Percentiles rank a stretch among this genome's conserved stretches.
These are phyloP conservation scores for Metarhizium guizhouense DNA, from an alignment of 2,329 filamentous ascomycete genomes.

Conservation along the genomic window DNA sequence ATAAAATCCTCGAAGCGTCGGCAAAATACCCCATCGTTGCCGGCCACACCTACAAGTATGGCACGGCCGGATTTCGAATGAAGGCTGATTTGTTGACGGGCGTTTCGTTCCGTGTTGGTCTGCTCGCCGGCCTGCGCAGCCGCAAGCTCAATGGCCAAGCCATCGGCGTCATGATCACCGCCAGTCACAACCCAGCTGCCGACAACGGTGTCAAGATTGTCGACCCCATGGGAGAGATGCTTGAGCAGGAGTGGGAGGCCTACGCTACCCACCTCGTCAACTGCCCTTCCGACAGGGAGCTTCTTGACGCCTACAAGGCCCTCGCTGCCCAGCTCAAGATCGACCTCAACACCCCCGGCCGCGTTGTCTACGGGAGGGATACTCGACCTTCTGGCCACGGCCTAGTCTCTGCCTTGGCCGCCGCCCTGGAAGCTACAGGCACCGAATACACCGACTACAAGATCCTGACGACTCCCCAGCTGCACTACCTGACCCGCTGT, in stretches of 20 bases:
- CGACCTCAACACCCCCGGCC: constrained; percentile 59
- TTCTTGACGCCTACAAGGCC: constrained; percentile 67
- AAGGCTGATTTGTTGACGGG: constrained; percentile 75
- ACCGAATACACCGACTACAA: constrained; percentile 77
- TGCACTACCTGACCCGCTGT: constrained; percentile 93
- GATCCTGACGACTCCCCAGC: constrained; percentile 90
- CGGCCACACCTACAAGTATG: constrained; percentile 52
- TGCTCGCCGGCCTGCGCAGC: constrained; percentile 80
- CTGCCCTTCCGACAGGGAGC: constrained; percentile 61
- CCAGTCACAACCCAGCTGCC: constrained; percentile 80
- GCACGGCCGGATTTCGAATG: constrained; percentile 61
- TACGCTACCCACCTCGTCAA: constrained; percentile 88
- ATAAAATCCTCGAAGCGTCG: constrained; percentile 50
- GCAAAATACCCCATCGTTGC: constrained; percentile 51
- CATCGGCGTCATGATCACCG: constrained; percentile 95
- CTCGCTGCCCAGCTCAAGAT: constrained; percentile 70
- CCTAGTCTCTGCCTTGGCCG: constrained; percentile 69
- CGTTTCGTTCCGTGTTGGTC: constrained; percentile 84
- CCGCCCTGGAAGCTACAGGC: constrained; percentile 68
- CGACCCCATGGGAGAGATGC: constrained; percentile 96
- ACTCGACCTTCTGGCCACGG: constrained; percentile 86
- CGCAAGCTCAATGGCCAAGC: constrained; percentile 83
- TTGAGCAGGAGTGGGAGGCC: constrained; percentile 89
- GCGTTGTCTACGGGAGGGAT: constrained; percentile 84
- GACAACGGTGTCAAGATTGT: constrained; percentile 96